Percentiles rank a stretch among this genome's conserved stretches.
Conservation (phyloP, 306 rosid genomes). For the Sesbania bispinosa region DNA sequence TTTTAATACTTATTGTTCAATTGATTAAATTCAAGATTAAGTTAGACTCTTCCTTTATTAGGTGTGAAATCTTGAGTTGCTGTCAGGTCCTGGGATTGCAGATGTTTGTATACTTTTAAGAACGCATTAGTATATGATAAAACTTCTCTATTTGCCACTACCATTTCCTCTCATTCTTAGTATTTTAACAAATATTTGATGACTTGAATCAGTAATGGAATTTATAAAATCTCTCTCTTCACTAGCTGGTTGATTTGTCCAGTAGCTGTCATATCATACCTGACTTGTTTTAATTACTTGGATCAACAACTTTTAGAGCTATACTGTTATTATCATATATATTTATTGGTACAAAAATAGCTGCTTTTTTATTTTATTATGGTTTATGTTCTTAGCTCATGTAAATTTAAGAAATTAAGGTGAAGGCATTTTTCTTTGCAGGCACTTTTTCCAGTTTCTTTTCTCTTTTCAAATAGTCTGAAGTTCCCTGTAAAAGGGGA, state of each 20-base stretch:
- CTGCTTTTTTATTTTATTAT: neutral
- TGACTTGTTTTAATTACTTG: slow-evolving; percentile 1
- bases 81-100: neutral
- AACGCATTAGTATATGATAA: neutral
- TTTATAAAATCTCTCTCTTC: slow-evolving; percentile 3
- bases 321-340: neutral
- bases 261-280: neutral
- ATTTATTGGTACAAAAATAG: neutral
- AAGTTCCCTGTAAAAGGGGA: slow-evolving; percentile 63
- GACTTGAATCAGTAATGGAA: neutral
- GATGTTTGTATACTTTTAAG: neutral
- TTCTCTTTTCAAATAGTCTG: slow-evolving; percentile 76
- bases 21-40: neutral
- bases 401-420: slow-evolving; percentile 16
- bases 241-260: slow-evolving; percentile 8
- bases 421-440: slow-evolving; percentile 35
- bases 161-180: too few relatives aligned
- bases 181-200: slow-evolving; percentile 7
- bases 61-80: neutral
- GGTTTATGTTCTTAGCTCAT: neutral
- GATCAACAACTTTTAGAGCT: neutral
- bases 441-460: slow-evolving; percentile 85
- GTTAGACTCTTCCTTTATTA: neutral
- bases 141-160: too few relatives aligned
- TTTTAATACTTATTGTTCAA: neutral